Percentiles rank a stretch among this genome's conserved stretches.
phyloP scores from a whole-genome alignment of 2,329 filamentous ascomycete genomes.

The Alternaria viburni region DNA sequence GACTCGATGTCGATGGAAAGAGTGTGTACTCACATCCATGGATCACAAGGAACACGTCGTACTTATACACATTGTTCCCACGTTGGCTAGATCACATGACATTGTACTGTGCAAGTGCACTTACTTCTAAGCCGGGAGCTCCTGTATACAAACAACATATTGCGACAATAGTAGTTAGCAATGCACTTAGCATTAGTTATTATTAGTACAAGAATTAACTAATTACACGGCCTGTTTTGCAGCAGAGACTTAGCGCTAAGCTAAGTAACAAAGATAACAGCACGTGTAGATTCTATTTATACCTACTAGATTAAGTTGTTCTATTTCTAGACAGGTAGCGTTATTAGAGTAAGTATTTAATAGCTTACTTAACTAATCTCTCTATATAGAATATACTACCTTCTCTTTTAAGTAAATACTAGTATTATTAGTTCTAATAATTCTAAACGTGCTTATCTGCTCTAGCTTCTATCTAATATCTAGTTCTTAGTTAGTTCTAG shows the following conservation, averaged over 20 bases:
- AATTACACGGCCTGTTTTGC: background rate
- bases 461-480: background rate
- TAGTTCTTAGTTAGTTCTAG: background rate
- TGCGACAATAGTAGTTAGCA: background rate
- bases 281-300: background rate
- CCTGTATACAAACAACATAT: accelerated
- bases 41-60: background rate
- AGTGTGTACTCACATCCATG: background rate
- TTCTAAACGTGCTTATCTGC: background rate
- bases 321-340: background rate
- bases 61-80: background rate
- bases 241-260: background rate
- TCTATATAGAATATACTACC: background rate
- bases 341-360: background rate
- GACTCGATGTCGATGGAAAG: background rate
- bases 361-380: accelerated
- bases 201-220: background rate
- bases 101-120: background rate
- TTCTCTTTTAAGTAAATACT: background rate
- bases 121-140: background rate
- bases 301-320: background rate
- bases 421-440: background rate
- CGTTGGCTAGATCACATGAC: background rate
- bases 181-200: background rate
- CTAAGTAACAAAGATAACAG: background rate